Evolutionary conservation across 768 basidiomycete species (phyloP), one percentile per base, ranked within the genome.

Genomic region (Rhizopogon rudus): DNA sequence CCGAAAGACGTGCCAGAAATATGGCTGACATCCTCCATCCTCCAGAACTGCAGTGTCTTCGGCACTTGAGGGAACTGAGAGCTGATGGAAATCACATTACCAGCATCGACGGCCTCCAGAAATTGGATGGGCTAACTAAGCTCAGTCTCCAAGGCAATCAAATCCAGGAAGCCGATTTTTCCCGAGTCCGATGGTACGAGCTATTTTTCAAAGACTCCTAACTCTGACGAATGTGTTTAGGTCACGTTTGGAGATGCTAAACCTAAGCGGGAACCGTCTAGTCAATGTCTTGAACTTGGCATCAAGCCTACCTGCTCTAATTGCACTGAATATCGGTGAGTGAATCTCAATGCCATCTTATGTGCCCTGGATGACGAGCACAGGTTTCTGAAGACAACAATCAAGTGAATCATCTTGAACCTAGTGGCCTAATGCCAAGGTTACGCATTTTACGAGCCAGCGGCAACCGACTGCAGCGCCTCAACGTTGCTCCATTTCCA

Each of bases 1-100:
- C 42, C 5, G 35, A 25, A 20, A 40, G 33, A 9, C 5, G 31
- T 49, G 14, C 16, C 48, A 25, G 22, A 33, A 49, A n/a, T 5
- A 20, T 25, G 35, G 48, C 48, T 49, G 48, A 49, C 35, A 13
- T 46, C 1, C 5, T 22, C 25, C 25, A 25, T 25, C 13, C 20
- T 49, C 20, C 3, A 97, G 94, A 97, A 68, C 76, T 98, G 29
- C 79, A 81, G 57, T 91, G 89, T 67, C 79, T 98, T 53, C 80
- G 83, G 57, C 92, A 91, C 67, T 75, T 98, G 53, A 82, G 92
- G 37, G 93, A 98, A 67, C 81, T 99, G 52, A 87, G 83, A 54
- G 89, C 90, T n/a, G 93, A 98, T 66, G 81, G 83, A 51, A 98
- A 98, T 73, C 78, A 76, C 66, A 87, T 99, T 60, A 72, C 68